A percentile compares a stretch with the other conserved stretches of the same genome.
Conservation (phyloP, 495 filamentous ascomycete species). For the Amniculicola lignicola region DNA sequence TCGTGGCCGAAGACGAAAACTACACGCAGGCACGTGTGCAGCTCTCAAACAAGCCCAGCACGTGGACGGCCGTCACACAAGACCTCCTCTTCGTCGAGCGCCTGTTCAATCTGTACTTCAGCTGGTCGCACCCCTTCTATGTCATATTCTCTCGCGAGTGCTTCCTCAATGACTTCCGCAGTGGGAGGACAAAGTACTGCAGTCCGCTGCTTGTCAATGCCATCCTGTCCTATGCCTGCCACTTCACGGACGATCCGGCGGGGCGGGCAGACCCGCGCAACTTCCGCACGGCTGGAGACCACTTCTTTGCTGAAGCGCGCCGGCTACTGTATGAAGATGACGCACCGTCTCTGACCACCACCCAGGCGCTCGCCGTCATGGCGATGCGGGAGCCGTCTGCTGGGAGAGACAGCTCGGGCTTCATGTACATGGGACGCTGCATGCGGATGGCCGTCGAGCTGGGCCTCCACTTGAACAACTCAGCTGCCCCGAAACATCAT, state of each 20-base stretch:
- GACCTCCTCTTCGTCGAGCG: conserved; percentile 59
- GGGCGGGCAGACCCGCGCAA: conserved; percentile 61
- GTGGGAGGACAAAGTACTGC: conserved; percentile 58
- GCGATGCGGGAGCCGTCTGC: conserved; percentile 39
- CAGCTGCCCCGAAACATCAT: conserved; percentile 39
- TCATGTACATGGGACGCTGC: conserved; percentile 64
- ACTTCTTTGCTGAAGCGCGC: conserved; percentile 68
- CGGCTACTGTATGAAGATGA: conserved; percentile 58
- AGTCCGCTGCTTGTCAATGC: conserved; percentile 74
- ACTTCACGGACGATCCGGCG: conserved; percentile 64
- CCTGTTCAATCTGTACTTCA: conserved; percentile 69
- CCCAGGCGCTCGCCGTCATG: conserved; percentile 78
- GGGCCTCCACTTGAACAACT: conserved; percentile 54
- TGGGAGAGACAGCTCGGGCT: conserved; percentile 57
- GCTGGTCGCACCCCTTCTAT: conserved; percentile 76
- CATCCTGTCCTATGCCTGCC: conserved; percentile 67
- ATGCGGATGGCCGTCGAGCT: conserved; percentile 65
- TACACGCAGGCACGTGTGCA: conserved; percentile 25
- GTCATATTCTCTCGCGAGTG: conserved; percentile 68
- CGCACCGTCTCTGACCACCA: conserved; percentile 63
- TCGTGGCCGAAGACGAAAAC: conserved; percentile 34
- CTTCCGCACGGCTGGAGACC: conserved; percentile 62
- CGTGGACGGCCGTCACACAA: conserved; percentile 61
- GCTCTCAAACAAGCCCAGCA: not conserved
- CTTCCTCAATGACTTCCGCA: conserved; percentile 63